These are phyloP conservation scores for Cryptosporidium andersoni DNA, from an alignment of 169 alveolate genomes.

Conservation along the genomic window DNA sequence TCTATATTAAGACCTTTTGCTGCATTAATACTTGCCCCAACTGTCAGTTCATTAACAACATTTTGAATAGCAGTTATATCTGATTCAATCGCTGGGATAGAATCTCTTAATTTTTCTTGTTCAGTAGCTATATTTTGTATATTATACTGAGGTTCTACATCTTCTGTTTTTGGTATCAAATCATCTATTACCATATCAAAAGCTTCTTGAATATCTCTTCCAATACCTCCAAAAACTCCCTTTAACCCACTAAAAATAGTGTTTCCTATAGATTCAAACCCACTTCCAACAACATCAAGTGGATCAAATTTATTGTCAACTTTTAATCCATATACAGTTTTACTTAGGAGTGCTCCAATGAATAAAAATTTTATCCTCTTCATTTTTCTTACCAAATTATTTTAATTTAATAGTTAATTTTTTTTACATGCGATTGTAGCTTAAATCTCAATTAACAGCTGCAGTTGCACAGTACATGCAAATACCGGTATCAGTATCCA, in stretches of 20 bases:
- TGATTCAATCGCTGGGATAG: constrained; percentile 30
- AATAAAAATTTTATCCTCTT: constrained; percentile 20
- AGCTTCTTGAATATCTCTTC: constrained; percentile 30
- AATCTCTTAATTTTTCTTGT: constrained; percentile 35
- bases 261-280: constrained; percentile 15
- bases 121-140: constrained; percentile 25
- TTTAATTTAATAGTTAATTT: neutral
- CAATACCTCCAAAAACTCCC: constrained; percentile 21
- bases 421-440: neutral
- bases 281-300: neutral
- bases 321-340: constrained; percentile 26
- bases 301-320: constrained; percentile 32
- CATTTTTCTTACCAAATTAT: neutral
- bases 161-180: constrained; percentile 16
- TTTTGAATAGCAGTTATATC: constrained; percentile 51
- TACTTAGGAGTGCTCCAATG: constrained; percentile 29
- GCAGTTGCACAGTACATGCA: neutral
- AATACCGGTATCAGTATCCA: neutral
- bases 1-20: constrained; percentile 60
- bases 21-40: constrained; percentile 68
- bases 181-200: constrained; percentile 53
- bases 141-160: constrained; percentile 53
- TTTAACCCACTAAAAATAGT: constrained; percentile 57
- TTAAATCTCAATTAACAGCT: neutral
- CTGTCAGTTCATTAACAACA: constrained; percentile 62